These are phyloP conservation scores for Abortiporus biennis DNA, from an alignment of 1,284 basidiomycete species.

Conservation along the genomic window DNA sequence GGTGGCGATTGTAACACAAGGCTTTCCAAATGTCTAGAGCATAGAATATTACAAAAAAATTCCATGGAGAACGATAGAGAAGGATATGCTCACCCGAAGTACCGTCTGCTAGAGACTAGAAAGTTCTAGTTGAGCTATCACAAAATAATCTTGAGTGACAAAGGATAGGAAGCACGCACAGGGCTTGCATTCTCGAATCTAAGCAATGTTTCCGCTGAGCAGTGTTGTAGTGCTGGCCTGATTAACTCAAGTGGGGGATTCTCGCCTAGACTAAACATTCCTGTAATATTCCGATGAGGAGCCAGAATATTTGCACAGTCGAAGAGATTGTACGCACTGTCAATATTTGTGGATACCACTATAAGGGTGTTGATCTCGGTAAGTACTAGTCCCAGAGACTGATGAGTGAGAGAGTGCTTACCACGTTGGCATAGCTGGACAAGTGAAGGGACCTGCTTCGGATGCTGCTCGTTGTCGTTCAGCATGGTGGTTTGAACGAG, in stretches of 20 bases:
- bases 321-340: conserved; percentile 33
- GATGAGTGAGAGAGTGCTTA: conserved; percentile 18
- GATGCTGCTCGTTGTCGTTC: too few relatives aligned
- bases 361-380: conserved; percentile 14
- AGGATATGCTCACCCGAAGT: conserved; percentile 46
- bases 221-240: conserved; percentile 65
- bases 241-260: conserved; percentile 56
- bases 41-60: too few relatives aligned
- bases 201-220: conserved; percentile 60
- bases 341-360: conserved; percentile 52
- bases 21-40: conserved; percentile 62
- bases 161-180: conserved; percentile 28
- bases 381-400: conserved; percentile 9
- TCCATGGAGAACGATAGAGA: too few relatives aligned
- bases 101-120: conserved; percentile 48
- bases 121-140: neutral
- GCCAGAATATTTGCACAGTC: neutral
- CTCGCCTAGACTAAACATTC: conserved; percentile 21
- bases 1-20: conserved; percentile 54
- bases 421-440: conserved; percentile 35
- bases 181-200: conserved; percentile 63
- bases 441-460: conserved; percentile 42
- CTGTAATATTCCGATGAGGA: neutral
- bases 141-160: neutral
- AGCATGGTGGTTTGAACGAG: too few relatives aligned